These are phyloP conservation scores for Annulohypoxylon moriforme DNA, from an alignment of 495 filamentous ascomycete genomes.

Conservation along the genomic window DNA sequence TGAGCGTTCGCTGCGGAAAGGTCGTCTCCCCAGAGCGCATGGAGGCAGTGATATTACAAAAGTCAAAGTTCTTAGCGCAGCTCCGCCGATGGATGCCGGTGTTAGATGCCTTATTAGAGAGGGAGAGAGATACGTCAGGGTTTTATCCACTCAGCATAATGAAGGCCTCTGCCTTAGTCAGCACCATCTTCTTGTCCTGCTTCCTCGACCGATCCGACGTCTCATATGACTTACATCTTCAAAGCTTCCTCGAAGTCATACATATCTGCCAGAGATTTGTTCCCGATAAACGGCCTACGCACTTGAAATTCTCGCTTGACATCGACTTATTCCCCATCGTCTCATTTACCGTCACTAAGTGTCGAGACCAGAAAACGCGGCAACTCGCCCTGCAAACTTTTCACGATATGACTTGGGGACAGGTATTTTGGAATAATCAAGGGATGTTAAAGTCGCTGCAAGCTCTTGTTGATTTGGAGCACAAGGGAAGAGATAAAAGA, in stretches of 20 bases:
- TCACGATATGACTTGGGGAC: conserved; percentile 28
- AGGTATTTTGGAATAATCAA: conserved; percentile 40
- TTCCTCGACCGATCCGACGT: conserved; percentile 39
- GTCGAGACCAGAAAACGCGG: conserved; percentile 36
- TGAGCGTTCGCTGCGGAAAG: conserved; percentile 31
- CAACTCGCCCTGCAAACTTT: conserved; percentile 31
- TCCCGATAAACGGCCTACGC: conserved; percentile 17
- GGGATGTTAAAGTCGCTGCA: conserved; percentile 34
- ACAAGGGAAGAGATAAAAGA: conserved; percentile 30
- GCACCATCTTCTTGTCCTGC: conserved; percentile 37
- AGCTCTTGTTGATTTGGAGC: conserved; percentile 35
- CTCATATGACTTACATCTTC: conserved; percentile 33
- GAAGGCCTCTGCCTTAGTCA: conserved; percentile 26
- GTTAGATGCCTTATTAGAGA: conserved; percentile 19
- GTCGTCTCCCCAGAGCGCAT: conserved; percentile 13
- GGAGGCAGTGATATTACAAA: conserved; percentile 13
- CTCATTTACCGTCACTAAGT: conserved; percentile 36
- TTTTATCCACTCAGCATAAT: conserved; percentile 30
- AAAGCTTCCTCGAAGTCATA: conserved; percentile 34
- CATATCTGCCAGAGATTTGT: conserved; percentile 29
- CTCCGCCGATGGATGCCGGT: conserved; percentile 34
- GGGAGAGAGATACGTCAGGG: conserved; percentile 14
- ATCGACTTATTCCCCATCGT: conserved; percentile 40
- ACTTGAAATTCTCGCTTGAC: conserved; percentile 36
- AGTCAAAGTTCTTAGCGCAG: conserved; percentile 21